Evolutionary conservation across 441 rosid genomes (phyloP).

Genomic region (Gossypium aridum): DNA sequence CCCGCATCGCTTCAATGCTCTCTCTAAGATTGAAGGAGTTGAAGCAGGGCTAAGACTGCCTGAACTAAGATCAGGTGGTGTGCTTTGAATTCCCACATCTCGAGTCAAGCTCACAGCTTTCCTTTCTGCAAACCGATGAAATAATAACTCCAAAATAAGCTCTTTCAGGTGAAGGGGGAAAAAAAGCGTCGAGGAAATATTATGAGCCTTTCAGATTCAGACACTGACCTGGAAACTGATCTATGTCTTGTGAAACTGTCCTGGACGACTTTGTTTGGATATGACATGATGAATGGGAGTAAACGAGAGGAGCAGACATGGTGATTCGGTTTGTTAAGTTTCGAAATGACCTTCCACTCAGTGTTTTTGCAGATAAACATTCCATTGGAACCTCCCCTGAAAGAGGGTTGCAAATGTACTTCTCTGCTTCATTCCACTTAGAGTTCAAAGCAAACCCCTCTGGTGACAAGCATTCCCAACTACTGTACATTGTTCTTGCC

Average conservation of each 20-base stretch:
- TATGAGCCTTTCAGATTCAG: background rate
- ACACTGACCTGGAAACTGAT: slow-evolving; percentile 46
- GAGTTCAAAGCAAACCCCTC: slow-evolving; percentile 82
- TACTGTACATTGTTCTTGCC: slow-evolving; percentile 51
- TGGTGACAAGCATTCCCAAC: slow-evolving; percentile 59
- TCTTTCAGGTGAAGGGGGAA: background rate
- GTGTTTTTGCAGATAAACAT: slow-evolving; percentile 81
- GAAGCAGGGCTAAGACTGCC: slow-evolving; percentile 66
- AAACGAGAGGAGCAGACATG: slow-evolving; percentile 81
- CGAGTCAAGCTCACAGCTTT: slow-evolving; percentile 44
- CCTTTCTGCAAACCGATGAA: slow-evolving; percentile 30
- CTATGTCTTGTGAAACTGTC: slow-evolving; percentile 31
- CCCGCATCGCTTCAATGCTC: slow-evolving; percentile 38
- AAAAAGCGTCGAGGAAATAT: background rate
- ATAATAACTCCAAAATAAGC: background rate
- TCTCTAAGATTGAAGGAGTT: slow-evolving; percentile 67
- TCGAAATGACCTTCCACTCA: slow-evolving; percentile 68
- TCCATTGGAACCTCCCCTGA: slow-evolving; percentile 93
- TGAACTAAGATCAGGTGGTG: slow-evolving; percentile 48
- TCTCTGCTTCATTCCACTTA: slow-evolving; percentile 96
- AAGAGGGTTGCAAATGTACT: slow-evolving; percentile 82
- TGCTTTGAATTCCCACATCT: slow-evolving; percentile 90
- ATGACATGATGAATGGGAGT: slow-evolving; percentile 28
- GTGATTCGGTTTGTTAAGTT: slow-evolving; percentile 36
- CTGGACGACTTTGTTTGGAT: slow-evolving; percentile 26